Evolutionary conservation across 495 filamentous ascomycete species (phyloP).

Genomic region (Aspergillus incahuasiensis): DNA sequence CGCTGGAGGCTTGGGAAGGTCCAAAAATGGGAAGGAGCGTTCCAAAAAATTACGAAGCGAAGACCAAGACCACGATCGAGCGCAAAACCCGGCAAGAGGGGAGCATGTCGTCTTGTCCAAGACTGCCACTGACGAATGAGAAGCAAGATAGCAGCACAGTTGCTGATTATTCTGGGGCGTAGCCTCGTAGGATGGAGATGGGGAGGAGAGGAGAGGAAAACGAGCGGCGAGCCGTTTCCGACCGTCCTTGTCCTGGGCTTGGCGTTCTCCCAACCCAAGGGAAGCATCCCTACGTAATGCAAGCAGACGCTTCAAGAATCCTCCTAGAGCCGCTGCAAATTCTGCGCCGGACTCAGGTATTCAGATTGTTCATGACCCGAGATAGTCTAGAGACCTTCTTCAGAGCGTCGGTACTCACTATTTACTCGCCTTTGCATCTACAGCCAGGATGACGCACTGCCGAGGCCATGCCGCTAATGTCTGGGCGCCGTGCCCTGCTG

Average conservation of each 20-base stretch:
- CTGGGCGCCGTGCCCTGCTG: neutral
- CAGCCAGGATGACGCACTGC: neutral
- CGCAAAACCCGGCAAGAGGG: conserved; percentile 8
- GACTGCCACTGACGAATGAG: conserved; percentile 11
- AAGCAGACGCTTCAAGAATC: neutral
- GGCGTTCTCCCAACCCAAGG: neutral
- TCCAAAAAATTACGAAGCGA: conserved; percentile 6
- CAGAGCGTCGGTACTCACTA: neutral
- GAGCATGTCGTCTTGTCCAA: conserved; percentile 11
- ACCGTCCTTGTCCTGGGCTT: neutral
- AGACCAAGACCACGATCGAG: conserved; percentile 16
- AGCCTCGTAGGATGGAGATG: conserved; percentile 11
- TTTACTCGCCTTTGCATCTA: neutral
- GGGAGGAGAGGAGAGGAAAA: conserved; percentile 12
- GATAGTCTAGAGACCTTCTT: too few species aligned
- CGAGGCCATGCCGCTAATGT: neutral
- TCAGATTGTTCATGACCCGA: too few species aligned
- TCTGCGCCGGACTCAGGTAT: too few species aligned
- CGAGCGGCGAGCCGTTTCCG: neutral
- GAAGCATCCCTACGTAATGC: neutral
- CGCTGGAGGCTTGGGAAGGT: neutral
- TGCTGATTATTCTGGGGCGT: conserved; percentile 10
- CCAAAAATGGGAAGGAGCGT: conserved; percentile 6
- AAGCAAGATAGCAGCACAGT: neutral
- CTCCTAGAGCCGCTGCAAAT: neutral